A percentile compares a stretch with the other conserved stretches of the same genome.
phyloP scores from a whole-genome alignment of 1,284 basidiomycete species.

The Singerocomus rubriflavus region DNA sequence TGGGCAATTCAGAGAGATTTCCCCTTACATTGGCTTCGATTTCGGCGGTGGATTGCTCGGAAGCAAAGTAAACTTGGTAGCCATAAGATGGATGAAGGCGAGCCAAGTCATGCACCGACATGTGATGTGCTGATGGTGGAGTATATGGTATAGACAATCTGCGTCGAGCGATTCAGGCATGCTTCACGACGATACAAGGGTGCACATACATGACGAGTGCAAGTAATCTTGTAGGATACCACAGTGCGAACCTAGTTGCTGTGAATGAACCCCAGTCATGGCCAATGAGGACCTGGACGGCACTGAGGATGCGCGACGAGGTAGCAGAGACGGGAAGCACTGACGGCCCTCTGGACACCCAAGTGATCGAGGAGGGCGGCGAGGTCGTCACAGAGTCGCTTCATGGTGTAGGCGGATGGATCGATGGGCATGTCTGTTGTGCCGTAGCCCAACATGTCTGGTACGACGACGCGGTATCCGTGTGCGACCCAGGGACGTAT shows the following conservation, averaged over 20 bases:
- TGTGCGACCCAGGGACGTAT: slow-evolving; percentile 60
- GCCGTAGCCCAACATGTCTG: slow-evolving; percentile 73
- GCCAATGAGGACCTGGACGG: slow-evolving; percentile 58
- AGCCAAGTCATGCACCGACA: slow-evolving; percentile 49
- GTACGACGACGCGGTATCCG: slow-evolving; percentile 66
- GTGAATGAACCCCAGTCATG: slow-evolving; percentile 72
- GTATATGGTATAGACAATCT: slow-evolving; percentile 63
- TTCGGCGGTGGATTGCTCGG: slow-evolving; percentile 44
- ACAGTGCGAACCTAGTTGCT: slow-evolving; percentile 61
- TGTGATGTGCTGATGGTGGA: slow-evolving; percentile 49
- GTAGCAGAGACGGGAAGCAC: slow-evolving; percentile 20
- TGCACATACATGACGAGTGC: slow-evolving; percentile 54
- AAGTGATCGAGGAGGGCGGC: slow-evolving; percentile 59
- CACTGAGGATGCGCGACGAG: neutral
- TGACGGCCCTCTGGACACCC: slow-evolving; percentile 48
- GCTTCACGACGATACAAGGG: neutral
- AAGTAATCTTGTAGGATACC: slow-evolving; percentile 57
- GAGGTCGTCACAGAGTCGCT: slow-evolving; percentile 57
- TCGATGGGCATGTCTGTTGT: slow-evolving; percentile 60
- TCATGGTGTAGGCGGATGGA: slow-evolving; percentile 54
- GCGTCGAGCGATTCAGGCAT: slow-evolving; percentile 2
- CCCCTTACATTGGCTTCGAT: slow-evolving; percentile 51
- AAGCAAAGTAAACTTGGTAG: slow-evolving; percentile 64
- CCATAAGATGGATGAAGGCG: slow-evolving; percentile 51
- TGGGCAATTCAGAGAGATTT: slow-evolving; percentile 1